phyloP scores from a whole-genome alignment of 306 rosid species.

The Trifolium subterraneum region DNA sequence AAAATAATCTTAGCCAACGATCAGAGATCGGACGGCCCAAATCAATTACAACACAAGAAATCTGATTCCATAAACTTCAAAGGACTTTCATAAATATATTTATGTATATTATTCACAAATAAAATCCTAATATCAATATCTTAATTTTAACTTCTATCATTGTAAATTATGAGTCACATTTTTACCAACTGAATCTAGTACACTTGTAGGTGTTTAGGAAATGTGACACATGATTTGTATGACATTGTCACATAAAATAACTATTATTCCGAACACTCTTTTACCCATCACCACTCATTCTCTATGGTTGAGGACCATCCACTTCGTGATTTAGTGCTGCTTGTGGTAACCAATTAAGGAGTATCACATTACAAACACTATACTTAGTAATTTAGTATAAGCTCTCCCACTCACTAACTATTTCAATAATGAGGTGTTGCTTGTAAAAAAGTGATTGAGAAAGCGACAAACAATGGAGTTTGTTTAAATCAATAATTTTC shows the following conservation, averaged over 20 bases:
- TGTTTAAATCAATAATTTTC: slow-evolving; percentile 5
- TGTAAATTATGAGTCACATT: not conserved
- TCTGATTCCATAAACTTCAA: no score
- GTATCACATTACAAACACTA: slow-evolving; percentile 15
- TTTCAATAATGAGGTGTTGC: slow-evolving; percentile 17
- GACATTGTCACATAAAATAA: slow-evolving; percentile 39
- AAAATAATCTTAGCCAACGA: no score
- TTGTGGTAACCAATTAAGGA: slow-evolving; percentile 20
- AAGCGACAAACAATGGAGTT: slow-evolving; percentile 6
- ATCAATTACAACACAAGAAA: no score
- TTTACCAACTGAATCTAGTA: not conserved
- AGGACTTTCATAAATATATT: no score
- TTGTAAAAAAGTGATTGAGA: slow-evolving; percentile 6
- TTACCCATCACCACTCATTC: slow-evolving; percentile 41
- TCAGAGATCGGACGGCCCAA: no score
- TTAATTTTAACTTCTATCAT: not conserved
- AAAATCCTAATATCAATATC: not conserved
- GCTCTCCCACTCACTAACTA: slow-evolving; percentile 27
- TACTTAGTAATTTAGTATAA: slow-evolving; percentile 18
- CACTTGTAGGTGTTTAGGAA: slow-evolving; percentile 29
- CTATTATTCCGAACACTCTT: slow-evolving; percentile 38
- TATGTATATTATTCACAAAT: not conserved
- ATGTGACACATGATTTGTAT: slow-evolving; percentile 40
- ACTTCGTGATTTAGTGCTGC: slow-evolving; percentile 35
- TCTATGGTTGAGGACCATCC: slow-evolving; percentile 40